Evolutionary conservation across 352 stramenopile species (phyloP).

Genomic region (Globisporangium spinosum): DNA sequence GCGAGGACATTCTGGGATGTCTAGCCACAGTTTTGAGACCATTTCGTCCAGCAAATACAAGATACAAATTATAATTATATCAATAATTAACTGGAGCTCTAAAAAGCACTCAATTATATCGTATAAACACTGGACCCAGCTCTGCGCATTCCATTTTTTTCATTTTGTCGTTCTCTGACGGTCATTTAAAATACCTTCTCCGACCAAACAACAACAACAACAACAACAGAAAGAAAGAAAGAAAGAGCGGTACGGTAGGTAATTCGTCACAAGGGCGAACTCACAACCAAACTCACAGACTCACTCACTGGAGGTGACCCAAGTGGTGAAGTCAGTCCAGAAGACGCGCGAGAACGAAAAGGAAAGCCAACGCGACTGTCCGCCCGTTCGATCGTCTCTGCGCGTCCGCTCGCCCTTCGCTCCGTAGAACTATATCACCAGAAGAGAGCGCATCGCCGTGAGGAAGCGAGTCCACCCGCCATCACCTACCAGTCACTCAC

Average conservation of each 20-base stretch:
- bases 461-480: not conserved
- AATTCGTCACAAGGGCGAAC: not conserved
- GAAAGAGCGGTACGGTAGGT: not conserved
- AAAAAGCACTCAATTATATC: not conserved
- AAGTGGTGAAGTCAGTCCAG: slow-evolving; percentile 5
- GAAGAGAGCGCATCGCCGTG: not conserved
- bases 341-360: slow-evolving; percentile 1
- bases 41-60: not conserved
- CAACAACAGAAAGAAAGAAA: not conserved
- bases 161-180: not conserved
- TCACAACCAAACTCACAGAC: not conserved
- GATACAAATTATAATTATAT: not conserved
- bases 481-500: not conserved
- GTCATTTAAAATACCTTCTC: not conserved
- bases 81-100: not conserved
- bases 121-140: not conserved
- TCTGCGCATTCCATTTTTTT: not conserved
- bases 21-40: not conserved
- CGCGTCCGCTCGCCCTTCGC: not conserved
- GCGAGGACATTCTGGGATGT: not conserved
- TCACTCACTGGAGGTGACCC: not conserved
- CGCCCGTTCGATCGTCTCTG: not conserved
- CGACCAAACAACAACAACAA: not conserved
- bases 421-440: not conserved
- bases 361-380: slow-evolving; percentile 1